Base-by-base conservation (phyloP, 257 asterid genomes). In the Nicotiana undulata region DNA sequence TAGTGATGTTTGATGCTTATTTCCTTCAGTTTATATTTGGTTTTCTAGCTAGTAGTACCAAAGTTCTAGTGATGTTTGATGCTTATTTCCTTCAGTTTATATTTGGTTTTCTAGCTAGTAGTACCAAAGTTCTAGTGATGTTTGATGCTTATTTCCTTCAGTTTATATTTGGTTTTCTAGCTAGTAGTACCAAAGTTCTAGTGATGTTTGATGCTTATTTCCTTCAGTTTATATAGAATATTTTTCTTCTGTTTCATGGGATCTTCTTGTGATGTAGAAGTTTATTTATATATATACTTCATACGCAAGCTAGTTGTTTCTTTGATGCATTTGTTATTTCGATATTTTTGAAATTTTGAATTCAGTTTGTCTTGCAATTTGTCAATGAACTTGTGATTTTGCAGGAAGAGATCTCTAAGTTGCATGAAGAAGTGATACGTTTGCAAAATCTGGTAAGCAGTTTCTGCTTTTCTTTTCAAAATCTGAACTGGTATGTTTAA, bases 391-490 rank as follows among this genome's bases (percentile, higher is more conserved):
- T 20, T 68, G 77, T 20, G 77, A 68, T 68, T 68, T 56, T 84
- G 85, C 95, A 93, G 99, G 97, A 90, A 79, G 95, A 90, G 85
- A 31, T 95, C 83, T 89, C 90, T 55, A 92, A 89, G 90, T 85
- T 95, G 89, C 86, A 77, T 6, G 85, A 80, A 60, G 93, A 93
- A 87, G 91, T 95, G 74, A 64, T 10, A 55, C 92, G 79, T 83
- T 88, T 95, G 82, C 90, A 87, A 63, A 84, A 84, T 86, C 34
- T 80, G 96, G 99, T 93, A 67, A 79, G 85, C 44, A 68, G 20
- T 68, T 68, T 12, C 77, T 22, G 32, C 77, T 20, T n/a, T 68
- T 68, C 12, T 20, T 68, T 68, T 68, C 56, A 68, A 40, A 40
- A 31, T 68, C 32, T 68, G 58, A 5, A 20, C 32, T 68, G 76